phyloP scores from a whole-genome alignment of 2,329 filamentous ascomycete species.

The Stemphylium beticola region DNA sequence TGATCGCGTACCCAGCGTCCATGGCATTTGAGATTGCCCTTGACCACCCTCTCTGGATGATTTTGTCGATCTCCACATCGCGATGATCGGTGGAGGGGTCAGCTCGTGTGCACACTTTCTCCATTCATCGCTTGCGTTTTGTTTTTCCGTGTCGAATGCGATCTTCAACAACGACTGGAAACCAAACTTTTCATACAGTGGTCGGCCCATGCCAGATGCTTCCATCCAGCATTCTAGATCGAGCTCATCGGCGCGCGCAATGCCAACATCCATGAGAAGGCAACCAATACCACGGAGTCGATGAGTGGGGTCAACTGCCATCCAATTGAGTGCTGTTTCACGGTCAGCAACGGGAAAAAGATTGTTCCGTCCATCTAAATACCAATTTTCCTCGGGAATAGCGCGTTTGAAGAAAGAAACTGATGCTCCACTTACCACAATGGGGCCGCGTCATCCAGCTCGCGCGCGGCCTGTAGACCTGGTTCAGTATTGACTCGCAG shows the following conservation, averaged over 20 bases:
- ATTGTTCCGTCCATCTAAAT: background rate
- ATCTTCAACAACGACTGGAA: slow-evolving; percentile 39
- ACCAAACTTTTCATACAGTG: slow-evolving; percentile 45
- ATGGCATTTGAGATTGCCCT: slow-evolving; percentile 30
- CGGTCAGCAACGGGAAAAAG: slow-evolving; percentile 14
- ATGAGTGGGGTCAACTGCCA: slow-evolving; percentile 44
- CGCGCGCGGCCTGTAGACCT: slow-evolving; percentile 38
- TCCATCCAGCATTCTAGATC: slow-evolving; percentile 49
- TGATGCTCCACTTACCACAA: slow-evolving; percentile 36
- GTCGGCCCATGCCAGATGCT: slow-evolving; percentile 44
- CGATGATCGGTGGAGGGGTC: slow-evolving; percentile 35
- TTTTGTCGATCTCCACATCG: slow-evolving; percentile 44
- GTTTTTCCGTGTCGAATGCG: slow-evolving; percentile 36
- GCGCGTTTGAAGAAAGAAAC: slow-evolving; percentile 1
- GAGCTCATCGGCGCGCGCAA: slow-evolving; percentile 41
- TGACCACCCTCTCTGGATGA: slow-evolving; percentile 21
- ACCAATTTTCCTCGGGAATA: background rate
- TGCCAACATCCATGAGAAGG: slow-evolving; percentile 45
- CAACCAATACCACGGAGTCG: slow-evolving; percentile 47
- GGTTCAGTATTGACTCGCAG: slow-evolving; percentile 42
- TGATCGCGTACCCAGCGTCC: slow-evolving; percentile 16
- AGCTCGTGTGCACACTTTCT: slow-evolving; percentile 42
- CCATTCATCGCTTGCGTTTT: slow-evolving; percentile 39
- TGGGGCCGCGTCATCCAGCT: slow-evolving; percentile 45
- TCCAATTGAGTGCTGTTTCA: slow-evolving; percentile 43